Percentiles rank a stretch among this genome's conserved stretches.
Conservation (phyloP, 768 basidiomycete species). For the Calocybe indica region DNA sequence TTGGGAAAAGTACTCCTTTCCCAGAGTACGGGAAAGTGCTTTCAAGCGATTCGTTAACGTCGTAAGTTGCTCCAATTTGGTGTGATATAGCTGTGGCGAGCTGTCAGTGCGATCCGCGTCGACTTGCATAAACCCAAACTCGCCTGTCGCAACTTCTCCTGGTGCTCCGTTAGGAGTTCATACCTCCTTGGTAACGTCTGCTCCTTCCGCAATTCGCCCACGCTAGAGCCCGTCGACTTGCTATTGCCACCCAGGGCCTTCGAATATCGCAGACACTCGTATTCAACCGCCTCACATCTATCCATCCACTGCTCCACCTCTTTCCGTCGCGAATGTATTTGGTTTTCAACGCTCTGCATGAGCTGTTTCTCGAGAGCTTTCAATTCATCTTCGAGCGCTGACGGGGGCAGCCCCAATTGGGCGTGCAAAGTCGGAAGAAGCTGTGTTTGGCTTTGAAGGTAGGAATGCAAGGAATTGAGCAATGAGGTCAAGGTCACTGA, state of each 20-base stretch:
- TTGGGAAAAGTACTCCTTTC: constrained; percentile 46
- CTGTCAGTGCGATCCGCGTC: constrained; percentile 3
- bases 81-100: constrained; percentile 55
- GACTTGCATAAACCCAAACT: constrained; percentile 16
- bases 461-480: constrained; percentile 70
- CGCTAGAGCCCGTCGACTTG: constrained; percentile 57
- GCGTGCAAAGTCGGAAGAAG: constrained; percentile 77
- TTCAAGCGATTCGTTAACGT: constrained; percentile 65
- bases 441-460: constrained; percentile 76
- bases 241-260: constrained; percentile 67
- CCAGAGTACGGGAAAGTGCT: constrained; percentile 53
- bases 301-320: constrained; percentile 75
- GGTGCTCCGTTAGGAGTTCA: constrained; percentile 60
- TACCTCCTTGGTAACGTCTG: constrained; percentile 67
- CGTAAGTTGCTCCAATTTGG: constrained; percentile 70
- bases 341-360: constrained; percentile 66
- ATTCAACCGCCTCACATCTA: constrained; percentile 57
- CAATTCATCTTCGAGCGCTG: constrained; percentile 79
- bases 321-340: constrained; percentile 61
- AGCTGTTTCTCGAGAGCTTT: constrained; percentile 68
- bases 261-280: constrained; percentile 59
- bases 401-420: constrained; percentile 76
- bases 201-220: constrained; percentile 68
- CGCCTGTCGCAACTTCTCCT: constrained; percentile 78
- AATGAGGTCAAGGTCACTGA: constrained; percentile 50